Evolutionary conservation across 106 monocot genomes (phyloP).

Genomic region (Agapanthus africanus): DNA sequence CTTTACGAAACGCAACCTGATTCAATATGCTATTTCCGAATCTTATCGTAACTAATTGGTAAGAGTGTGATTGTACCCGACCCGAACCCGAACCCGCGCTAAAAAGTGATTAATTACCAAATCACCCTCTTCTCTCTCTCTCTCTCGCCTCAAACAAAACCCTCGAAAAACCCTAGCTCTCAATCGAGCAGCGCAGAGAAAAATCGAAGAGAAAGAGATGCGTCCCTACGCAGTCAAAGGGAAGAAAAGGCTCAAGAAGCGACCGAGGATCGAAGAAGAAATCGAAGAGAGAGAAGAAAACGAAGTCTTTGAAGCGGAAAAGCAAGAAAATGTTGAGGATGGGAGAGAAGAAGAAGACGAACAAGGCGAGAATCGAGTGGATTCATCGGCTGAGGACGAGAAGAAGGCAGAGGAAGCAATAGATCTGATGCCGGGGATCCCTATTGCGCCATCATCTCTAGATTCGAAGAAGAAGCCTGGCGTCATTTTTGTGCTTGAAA

Average conservation of each 20-base stretch:
- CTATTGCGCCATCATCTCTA: conserved; percentile 14
- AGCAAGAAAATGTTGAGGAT: background rate
- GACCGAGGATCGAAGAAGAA: conserved; percentile 19
- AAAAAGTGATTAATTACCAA: too few relatives aligned
- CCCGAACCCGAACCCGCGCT: too few relatives aligned
- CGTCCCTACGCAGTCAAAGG: conserved; percentile 39
- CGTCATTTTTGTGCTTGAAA: conserved; percentile 65
- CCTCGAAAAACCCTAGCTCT: background rate
- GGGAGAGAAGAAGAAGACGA: background rate
- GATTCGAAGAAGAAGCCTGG: conserved; percentile 41
- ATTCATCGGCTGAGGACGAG: conserved; percentile 4
- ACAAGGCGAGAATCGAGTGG: background rate
- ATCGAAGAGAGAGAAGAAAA: too few relatives aligned
- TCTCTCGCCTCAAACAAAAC: too few relatives aligned
- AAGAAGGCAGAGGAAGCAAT: conserved; percentile 10
- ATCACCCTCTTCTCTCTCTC: too few relatives aligned
- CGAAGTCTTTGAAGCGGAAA: too few relatives aligned
- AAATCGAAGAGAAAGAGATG: conserved; percentile 37
- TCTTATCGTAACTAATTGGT: too few relatives aligned
- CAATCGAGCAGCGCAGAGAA: background rate
- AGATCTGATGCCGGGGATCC: conserved; percentile 38
- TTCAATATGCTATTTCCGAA: too few relatives aligned
- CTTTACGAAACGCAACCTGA: too few relatives aligned
- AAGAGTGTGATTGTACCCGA: too few relatives aligned
- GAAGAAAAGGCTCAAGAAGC: conserved; percentile 15